Conservation (phyloP, 2,329 filamentous ascomycete species). For the Tolypocladium nubicola region DNA sequence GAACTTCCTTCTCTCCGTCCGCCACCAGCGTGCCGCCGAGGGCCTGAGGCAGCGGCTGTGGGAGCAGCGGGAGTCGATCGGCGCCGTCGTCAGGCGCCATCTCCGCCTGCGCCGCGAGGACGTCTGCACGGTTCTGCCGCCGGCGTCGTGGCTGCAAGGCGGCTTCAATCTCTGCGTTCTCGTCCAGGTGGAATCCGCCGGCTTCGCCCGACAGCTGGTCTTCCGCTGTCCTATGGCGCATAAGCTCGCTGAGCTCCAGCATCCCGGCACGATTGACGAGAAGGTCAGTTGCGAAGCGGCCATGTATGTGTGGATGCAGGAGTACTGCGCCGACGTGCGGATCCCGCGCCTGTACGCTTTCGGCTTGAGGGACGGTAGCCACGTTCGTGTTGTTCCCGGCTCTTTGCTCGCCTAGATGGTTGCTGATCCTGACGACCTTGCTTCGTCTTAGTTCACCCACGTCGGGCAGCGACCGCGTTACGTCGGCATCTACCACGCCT, state of each 20-base stretch:
- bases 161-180: constrained; percentile 10
- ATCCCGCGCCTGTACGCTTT: constrained; percentile 14
- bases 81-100: constrained; percentile 6
- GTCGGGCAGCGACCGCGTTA: constrained; percentile 2
- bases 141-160: constrained; percentile 8
- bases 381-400: constrained; percentile 7
- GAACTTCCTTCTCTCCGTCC: constrained; percentile 4
- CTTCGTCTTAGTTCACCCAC: constrained; percentile 7
- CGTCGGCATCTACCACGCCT: not conserved
- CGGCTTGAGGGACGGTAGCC: constrained; percentile 6
- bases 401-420: not conserved
- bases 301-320: constrained; percentile 20
- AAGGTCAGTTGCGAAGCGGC: constrained; percentile 21
- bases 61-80: constrained; percentile 6
- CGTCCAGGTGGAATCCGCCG: constrained; percentile 3
- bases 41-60: constrained; percentile 4
- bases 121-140: constrained; percentile 6
- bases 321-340: constrained; percentile 15
- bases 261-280: constrained; percentile 18
- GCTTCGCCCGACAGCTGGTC: not conserved
- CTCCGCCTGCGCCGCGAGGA: constrained; percentile 6
- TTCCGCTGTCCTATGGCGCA: constrained; percentile 10
- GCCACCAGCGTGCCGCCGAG: constrained; percentile 4
- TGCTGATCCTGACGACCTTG: not conserved
- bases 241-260: constrained; percentile 7